Base-by-base conservation (phyloP, 2,329 filamentous ascomycete genomes). In the Ophidiomyces ophidiicola region DNA sequence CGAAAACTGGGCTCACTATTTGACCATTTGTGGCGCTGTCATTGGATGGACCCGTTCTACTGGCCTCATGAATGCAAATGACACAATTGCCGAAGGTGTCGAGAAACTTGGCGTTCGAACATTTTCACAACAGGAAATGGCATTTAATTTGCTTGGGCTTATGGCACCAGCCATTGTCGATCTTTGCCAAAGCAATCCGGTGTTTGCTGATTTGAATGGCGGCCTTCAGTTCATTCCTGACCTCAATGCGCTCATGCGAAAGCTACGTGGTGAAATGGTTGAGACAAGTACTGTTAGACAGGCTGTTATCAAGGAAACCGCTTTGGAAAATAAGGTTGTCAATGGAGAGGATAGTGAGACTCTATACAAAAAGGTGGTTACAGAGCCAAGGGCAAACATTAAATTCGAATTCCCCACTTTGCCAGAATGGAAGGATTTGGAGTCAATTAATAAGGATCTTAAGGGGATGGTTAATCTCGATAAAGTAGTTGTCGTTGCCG, bases 41-140 rank as follows among this genome's bases (percentile, higher is more conserved):
- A 98, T 98, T 58, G 90, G 90, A 46, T 98, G 90, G 90, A 98
- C 90, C 51, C 88, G 90, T 67, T 90, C 88, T 49, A 98, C 90
- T 47, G 90, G 90, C 58, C 77, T 98, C 53, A 98, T 98, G 88
- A 83, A 82, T 50, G 87, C 82, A 55, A 96, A 96, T 72, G 96
- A 98, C 63, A 78, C 96, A 52, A 87, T 96, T 48, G 90, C 90
- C 24, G 88, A 96, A 61, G 90, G 88, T 44, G 85, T 98, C 41
- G 90, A 98, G 69, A 84, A 83, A 53, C 90, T 92, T 50, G 90
- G 90, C 53, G 90, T 96, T 18, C 86, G 90, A 53, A 98, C 90
- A 3, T 98, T 98, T 71, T 96, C 88, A 6, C 90, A 96, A 66
- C 86, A 94, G 60, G 90, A 98, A 64, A 98, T 98, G 90, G 90